A percentile compares a stretch with the other conserved stretches of the same genome.
Evolutionary conservation across 345 rosid species (phyloP).

Genomic region (Viola odorata): DNA sequence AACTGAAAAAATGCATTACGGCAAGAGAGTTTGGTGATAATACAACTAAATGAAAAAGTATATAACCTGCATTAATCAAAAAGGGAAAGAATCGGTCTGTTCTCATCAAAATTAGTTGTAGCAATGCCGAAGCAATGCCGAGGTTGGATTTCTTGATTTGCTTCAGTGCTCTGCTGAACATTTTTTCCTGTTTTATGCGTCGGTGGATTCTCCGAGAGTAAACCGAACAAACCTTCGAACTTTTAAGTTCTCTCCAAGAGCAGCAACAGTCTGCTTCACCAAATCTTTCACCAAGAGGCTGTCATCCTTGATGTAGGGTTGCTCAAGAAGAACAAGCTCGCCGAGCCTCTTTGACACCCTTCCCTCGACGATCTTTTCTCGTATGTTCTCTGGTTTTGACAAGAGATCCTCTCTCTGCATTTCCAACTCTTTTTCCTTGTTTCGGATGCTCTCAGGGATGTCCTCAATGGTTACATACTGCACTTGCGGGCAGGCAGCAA

Average conservation of each 20-base stretch:
- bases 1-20: too few species aligned
- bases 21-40: neutral
- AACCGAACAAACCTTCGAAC: slow-evolving; percentile 62
- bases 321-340: slow-evolving; percentile 72
- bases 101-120: slow-evolving; percentile 19
- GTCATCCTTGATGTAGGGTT: slow-evolving; percentile 71
- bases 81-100: neutral
- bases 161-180: slow-evolving; percentile 1
- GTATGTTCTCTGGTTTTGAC: slow-evolving; percentile 84
- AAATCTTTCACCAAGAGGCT: slow-evolving; percentile 67
- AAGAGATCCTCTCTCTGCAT: slow-evolving; percentile 83
- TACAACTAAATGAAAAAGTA: slow-evolving; percentile 17
- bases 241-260: slow-evolving; percentile 88
- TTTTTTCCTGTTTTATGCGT: slow-evolving; percentile 22
- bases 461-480: slow-evolving; percentile 69
- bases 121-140: neutral
- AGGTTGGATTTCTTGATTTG: neutral
- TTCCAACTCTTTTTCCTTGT: slow-evolving; percentile 77
- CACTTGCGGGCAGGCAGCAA: slow-evolving; percentile 81
- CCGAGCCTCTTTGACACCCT: slow-evolving; percentile 81
- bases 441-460: slow-evolving; percentile 42
- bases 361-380: slow-evolving; percentile 85
- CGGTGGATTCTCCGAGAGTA: slow-evolving; percentile 64
- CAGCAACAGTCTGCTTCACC: slow-evolving; percentile 76
- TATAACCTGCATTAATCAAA: too few species aligned